Evolutionary conservation across 805 yeast species (phyloP).

Genomic region (Wickerhamomyces queroliae): DNA sequence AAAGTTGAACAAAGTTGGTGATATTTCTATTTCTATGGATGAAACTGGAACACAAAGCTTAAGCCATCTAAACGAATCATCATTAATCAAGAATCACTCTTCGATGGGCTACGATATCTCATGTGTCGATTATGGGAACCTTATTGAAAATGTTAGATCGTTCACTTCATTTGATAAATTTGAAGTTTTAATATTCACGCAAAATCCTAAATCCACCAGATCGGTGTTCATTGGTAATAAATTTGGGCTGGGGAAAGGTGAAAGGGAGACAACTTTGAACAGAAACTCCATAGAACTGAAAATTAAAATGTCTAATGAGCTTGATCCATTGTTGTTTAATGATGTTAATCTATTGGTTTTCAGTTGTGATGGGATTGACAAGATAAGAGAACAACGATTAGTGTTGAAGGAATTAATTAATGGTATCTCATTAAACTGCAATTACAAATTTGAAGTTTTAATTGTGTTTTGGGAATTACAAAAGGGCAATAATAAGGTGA

Average conservation of each 20-base stretch:
- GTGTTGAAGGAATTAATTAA: constrained; percentile 27
- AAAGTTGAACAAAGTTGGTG: constrained; percentile 6
- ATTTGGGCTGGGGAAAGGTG: constrained; percentile 18
- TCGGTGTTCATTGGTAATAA: constrained; percentile 28
- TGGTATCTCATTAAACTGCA: constrained; percentile 28
- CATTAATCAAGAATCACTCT: constrained; percentile 4
- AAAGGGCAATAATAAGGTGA: constrained; percentile 21
- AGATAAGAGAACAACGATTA: constrained; percentile 24
- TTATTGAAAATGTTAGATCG: constrained; percentile 15
- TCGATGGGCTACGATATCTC: constrained; percentile 16
- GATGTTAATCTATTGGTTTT: constrained; percentile 29
- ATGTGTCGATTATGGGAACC: constrained; percentile 16
- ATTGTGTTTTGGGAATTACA: constrained; percentile 37
- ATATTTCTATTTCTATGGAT: background rate
- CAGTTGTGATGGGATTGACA: constrained; percentile 30
- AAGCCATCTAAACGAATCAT: constrained; percentile 3
- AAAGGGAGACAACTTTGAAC: constrained; percentile 1
- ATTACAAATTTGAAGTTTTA: constrained; percentile 26
- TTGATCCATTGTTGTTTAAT: constrained; percentile 20
- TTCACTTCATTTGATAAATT: constrained; percentile 11
- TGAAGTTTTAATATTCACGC: constrained; percentile 19
- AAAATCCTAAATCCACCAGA: constrained; percentile 24
- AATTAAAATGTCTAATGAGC: constrained; percentile 20
- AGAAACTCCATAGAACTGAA: constrained; percentile 8
- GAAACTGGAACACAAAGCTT: too few relatives aligned